A percentile compares a stretch with the other conserved stretches of the same genome.
Evolutionary conservation across 352 stramenopile genomes (phyloP).

Genomic region (Thraustochytrium sp.): DNA sequence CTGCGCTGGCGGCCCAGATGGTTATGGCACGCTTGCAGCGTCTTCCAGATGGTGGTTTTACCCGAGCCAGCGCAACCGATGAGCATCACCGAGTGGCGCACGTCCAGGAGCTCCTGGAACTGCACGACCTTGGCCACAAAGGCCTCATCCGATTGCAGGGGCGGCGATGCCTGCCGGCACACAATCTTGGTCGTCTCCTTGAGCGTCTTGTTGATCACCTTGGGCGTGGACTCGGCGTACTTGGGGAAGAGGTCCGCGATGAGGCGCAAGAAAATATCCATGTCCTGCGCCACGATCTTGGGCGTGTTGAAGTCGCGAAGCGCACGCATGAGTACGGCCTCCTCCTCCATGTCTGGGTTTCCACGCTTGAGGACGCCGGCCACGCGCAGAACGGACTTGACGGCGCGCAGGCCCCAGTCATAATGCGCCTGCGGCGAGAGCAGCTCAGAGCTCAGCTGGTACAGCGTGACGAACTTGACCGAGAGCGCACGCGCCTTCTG

Average conservation of each 20-base stretch:
- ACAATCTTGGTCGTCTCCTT: constrained; percentile 70
- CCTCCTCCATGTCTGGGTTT: constrained; percentile 81
- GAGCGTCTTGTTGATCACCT: constrained; percentile 71
- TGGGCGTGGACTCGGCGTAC: constrained; percentile 75
- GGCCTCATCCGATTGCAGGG: constrained; percentile 59
- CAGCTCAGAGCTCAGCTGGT: constrained; percentile 84
- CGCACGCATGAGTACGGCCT: constrained; percentile 85
- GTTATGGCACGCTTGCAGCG: constrained; percentile 67
- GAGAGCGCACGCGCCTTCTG: constrained; percentile 92
- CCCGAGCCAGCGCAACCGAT: constrained; percentile 82
- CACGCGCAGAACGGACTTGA: constrained; percentile 87
- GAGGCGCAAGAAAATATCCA: constrained; percentile 82
- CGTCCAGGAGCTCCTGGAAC: constrained; percentile 92
- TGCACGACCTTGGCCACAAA: constrained; percentile 88
- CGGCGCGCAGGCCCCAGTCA: constrained; percentile 79
- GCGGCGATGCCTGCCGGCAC: constrained; percentile 58
- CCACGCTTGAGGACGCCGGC: constrained; percentile 82
- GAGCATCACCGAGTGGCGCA: constrained; percentile 91
- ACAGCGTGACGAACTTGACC: constrained; percentile 86
- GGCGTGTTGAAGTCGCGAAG: constrained; percentile 91
- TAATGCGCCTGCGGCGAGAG: constrained; percentile 89
- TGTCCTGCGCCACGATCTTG: constrained; percentile 89
- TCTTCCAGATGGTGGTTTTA: constrained; percentile 84
- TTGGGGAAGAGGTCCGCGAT: constrained; percentile 89
- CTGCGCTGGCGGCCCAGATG: constrained; percentile 50